Evolutionary conservation across 345 rosid species (phyloP), one percentile per base, ranked within the genome.

Genomic region (Arabidopsis suecica): DNA sequence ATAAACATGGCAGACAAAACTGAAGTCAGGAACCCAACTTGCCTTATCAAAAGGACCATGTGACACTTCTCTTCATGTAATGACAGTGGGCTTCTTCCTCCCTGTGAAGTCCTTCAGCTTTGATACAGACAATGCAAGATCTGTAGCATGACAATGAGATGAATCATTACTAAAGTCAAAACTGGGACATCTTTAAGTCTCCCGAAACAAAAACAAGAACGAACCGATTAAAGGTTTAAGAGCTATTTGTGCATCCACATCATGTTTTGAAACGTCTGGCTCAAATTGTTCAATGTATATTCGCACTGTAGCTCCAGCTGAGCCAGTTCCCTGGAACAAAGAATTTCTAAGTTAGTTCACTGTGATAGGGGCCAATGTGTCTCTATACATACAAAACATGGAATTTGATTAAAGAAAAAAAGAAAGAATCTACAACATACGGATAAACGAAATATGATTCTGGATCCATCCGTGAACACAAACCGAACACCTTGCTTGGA

Each of bases 1-100:
- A 69, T 60, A 77, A 64, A 68, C 68, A 69, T 59, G 50, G 77
- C 63, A 74, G 67, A 68, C 87, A 82, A 83, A 86, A 88, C 79
- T 69, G 76, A 80, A 76, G 75, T 80, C 68, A 65, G 70, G 78
- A 55, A 67, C 4, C 50, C 76, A 33, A 80, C 81, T 73, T 64
- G 76, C 61, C 77, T 36, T 64, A 3, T 65, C 34, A 45, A 60
- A 70, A 59, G 70, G 69, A 65, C 54, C 73, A 62, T 20, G 68
- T 47, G 59, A 16, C 12, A 59, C 30, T 30, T 28, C 18, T 9
- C 64, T 68, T 85, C 80, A 90, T 78, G 99, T 92, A 82, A 92
- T 88, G 75, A 92, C 97, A n/a, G 94, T 92, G 51, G 97, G 99
- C 80, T 86, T 90, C 85, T 92, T 96, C 86, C 96, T 88, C 63